These are phyloP conservation scores for Smittium culicis DNA, from an alignment of 371 early-diverging fungal species.

Conservation along the genomic window DNA sequence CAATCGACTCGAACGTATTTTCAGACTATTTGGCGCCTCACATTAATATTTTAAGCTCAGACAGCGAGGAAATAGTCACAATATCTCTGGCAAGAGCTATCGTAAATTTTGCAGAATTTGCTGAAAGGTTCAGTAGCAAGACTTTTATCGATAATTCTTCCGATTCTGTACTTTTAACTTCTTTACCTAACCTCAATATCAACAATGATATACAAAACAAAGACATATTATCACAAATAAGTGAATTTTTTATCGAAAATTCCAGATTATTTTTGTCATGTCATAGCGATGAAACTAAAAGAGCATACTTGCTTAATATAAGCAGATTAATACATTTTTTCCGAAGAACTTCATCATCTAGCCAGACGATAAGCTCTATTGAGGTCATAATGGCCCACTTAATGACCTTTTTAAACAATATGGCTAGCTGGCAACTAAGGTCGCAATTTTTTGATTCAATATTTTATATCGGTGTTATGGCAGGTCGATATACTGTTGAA, in stretches of 20 bases:
- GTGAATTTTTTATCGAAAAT: conserved; percentile 1
- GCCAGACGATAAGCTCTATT: background rate
- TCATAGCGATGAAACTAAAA: background rate
- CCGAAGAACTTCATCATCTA: background rate
- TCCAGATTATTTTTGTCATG: background rate
- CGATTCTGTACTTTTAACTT: too few species aligned
- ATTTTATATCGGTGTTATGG: background rate
- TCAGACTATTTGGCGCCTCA: background rate
- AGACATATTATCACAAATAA: background rate
- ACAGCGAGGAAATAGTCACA: conserved; percentile 4
- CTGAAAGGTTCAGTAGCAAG: background rate
- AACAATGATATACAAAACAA: background rate
- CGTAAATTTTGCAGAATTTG: conserved; percentile 3
- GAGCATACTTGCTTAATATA: background rate
- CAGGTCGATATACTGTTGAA: conserved; percentile 8
- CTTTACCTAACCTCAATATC: too few species aligned
- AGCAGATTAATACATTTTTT: background rate
- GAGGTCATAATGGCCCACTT: conserved; percentile 8
- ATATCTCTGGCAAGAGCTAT: background rate
- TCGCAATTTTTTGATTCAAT: conserved; percentile 4
- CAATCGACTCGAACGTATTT: conserved; percentile 1
- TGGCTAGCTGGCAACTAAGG: conserved; percentile 5
- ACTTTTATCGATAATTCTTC: background rate
- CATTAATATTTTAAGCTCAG: background rate
- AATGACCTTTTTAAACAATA: conserved; percentile 7